A percentile compares a stretch with the other conserved stretches of the same genome.
Evolutionary conservation across 2,329 filamentous ascomycete genomes (phyloP).

Genomic region (Coniochaeta hoffmannii): DNA sequence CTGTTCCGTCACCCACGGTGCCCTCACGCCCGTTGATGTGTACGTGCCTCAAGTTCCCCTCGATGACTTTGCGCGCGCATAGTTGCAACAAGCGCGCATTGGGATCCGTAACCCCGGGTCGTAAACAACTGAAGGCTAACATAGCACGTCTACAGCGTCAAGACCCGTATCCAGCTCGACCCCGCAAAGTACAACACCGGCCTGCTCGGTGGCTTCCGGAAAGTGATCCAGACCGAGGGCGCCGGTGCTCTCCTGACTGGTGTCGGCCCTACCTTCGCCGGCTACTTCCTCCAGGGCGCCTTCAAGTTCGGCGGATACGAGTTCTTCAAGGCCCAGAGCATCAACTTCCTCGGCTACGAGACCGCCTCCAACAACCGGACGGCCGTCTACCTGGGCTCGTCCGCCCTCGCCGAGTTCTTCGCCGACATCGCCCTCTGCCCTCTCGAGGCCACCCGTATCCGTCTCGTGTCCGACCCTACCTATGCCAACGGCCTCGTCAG

Average conservation of each 20-base stretch:
- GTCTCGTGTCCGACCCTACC: slow-evolving; percentile 80
- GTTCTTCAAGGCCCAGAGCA: slow-evolving; percentile 90
- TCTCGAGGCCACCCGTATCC: slow-evolving; percentile 88
- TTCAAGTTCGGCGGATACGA: slow-evolving; percentile 95
- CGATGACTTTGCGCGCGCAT: not conserved
- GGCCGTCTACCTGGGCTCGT: slow-evolving; percentile 69
- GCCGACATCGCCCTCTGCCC: slow-evolving; percentile 82
- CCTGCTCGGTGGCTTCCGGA: slow-evolving; percentile 77
- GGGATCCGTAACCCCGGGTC: no score
- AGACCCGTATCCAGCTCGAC: slow-evolving; percentile 93
- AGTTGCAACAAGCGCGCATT: not conserved
- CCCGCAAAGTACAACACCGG: slow-evolving; percentile 83
- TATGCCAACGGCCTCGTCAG: slow-evolving; percentile 74
- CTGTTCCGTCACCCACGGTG: slow-evolving; percentile 95
- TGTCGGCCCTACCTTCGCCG: slow-evolving; percentile 76
- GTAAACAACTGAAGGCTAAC: slow-evolving; percentile 1
- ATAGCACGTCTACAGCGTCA: slow-evolving; percentile 55
- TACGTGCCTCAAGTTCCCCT: slow-evolving; percentile 55
- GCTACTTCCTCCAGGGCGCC: slow-evolving; percentile 90
- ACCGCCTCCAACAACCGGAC: slow-evolving; percentile 72
- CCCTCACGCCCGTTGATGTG: slow-evolving; percentile 96
- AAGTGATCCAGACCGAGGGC: slow-evolving; percentile 79
- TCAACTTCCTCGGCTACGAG: slow-evolving; percentile 73
- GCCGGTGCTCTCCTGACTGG: slow-evolving; percentile 80
- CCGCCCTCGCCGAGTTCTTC: slow-evolving; percentile 59